These are phyloP conservation scores for Tephrocybe sp. DNA, from an alignment of 768 basidiomycete genomes.

Conservation along the genomic window DNA sequence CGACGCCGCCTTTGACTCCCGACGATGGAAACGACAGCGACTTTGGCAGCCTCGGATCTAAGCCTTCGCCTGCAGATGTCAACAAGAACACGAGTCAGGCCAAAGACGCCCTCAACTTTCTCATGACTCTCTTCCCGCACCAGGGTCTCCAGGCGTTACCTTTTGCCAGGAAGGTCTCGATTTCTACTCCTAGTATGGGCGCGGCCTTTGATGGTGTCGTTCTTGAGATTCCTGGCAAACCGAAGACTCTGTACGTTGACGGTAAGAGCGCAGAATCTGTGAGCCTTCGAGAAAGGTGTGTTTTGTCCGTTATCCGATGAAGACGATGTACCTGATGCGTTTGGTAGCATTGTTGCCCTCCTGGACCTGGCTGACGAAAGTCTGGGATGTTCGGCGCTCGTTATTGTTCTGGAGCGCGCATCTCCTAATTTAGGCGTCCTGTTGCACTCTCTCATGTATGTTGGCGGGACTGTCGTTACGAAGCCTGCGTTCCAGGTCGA, in stretches of 20 bases:
- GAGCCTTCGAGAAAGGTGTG: constrained; percentile 79
- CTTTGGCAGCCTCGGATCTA: constrained; percentile 35
- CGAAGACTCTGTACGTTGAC: constrained; percentile 81
- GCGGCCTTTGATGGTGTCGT: constrained; percentile 76
- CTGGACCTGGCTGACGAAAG: constrained; percentile 87
- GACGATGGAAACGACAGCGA: constrained; percentile 52
- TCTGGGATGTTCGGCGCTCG: constrained; percentile 70
- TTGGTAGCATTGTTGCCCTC: constrained; percentile 72
- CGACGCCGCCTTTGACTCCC: constrained; percentile 80
- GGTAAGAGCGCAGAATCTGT: constrained; percentile 79
- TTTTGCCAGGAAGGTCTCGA: constrained; percentile 72
- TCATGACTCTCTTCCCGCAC: constrained; percentile 76
- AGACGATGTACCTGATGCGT: constrained; percentile 9
- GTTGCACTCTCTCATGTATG: constrained; percentile 90
- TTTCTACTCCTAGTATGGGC: constrained; percentile 67
- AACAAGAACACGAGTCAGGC: constrained; percentile 35
- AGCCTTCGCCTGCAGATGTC: constrained; percentile 33
- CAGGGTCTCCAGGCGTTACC: constrained; percentile 65
- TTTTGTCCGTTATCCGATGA: constrained; percentile 5
- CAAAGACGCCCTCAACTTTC: constrained; percentile 72
- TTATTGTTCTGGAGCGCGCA: constrained; percentile 76
- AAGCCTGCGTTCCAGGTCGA: constrained; percentile 75
- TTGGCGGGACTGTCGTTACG: constrained; percentile 83
- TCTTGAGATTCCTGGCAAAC: constrained; percentile 64
- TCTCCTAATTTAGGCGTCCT: constrained; percentile 69